Evolutionary conservation across 495 filamentous ascomycete genomes (phyloP).

Genomic region (Aspergillus haitiensis): DNA sequence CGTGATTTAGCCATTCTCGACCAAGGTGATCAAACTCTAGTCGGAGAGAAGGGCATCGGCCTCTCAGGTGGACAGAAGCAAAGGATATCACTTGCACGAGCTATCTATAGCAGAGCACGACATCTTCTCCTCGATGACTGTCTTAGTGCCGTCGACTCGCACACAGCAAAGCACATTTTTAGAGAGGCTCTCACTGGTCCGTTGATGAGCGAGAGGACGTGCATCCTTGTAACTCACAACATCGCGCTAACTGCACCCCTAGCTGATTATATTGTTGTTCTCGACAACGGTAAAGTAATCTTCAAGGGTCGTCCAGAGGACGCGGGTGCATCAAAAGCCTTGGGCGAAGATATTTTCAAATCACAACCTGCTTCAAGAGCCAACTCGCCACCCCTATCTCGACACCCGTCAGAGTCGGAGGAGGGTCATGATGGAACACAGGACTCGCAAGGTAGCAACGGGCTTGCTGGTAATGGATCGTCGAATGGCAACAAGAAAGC

Average conservation of each 20-base stretch:
- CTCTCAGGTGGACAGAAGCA: conserved; percentile 98
- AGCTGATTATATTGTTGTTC: conserved; percentile 74
- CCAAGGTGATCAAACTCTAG: conserved; percentile 87
- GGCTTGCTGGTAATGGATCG: conserved; percentile 40
- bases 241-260: conserved; percentile 77
- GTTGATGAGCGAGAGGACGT: conserved; percentile 84
- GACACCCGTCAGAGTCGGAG: conserved; percentile 63
- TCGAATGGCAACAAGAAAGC: conserved; percentile 41
- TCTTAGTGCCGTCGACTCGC: conserved; percentile 96
- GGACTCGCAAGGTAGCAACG: conserved; percentile 24
- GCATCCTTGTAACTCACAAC: conserved; percentile 97
- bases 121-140: conserved; percentile 95
- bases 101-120: conserved; percentile 86
- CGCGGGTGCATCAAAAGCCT: conserved; percentile 76
- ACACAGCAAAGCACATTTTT: conserved; percentile 98
- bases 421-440: conserved; percentile 24
- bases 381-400: conserved; percentile 68
- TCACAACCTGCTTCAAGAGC: conserved; percentile 65
- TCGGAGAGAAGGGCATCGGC: conserved; percentile 96
- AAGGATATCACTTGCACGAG: conserved; percentile 90
- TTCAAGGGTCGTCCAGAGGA: conserved; percentile 74
- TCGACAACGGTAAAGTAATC: conserved; percentile 81
- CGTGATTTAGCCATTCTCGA: conserved; percentile 92
- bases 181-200: conserved; percentile 86
- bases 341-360: conserved; percentile 80